Evolutionary conservation across 202 grass and related monocot species (phyloP).

Genomic region (Elaeis oleifera): DNA sequence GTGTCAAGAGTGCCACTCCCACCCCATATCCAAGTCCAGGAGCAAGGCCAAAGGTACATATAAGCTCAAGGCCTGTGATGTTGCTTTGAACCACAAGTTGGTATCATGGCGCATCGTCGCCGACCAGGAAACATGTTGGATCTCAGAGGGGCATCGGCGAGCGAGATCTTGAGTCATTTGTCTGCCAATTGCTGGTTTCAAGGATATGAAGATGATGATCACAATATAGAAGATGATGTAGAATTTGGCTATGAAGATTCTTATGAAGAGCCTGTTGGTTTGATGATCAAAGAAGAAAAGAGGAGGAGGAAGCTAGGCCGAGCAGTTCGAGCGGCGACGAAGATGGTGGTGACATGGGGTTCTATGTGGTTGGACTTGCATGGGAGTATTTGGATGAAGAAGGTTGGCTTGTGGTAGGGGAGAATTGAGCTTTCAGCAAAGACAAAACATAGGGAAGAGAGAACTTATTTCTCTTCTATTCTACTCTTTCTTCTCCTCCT

Average conservation of each 20-base stretch:
- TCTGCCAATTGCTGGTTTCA: slow-evolving; percentile 32
- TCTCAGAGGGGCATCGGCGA: slow-evolving; percentile 47
- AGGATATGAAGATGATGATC: slow-evolving; percentile 1
- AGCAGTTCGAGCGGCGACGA: not conserved
- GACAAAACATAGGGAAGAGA: too few relatives aligned
- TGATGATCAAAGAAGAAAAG: not conserved
- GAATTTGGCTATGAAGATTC: slow-evolving; percentile 1
- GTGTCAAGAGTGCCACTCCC: slow-evolving; percentile 47
- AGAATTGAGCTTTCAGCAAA: slow-evolving; percentile 29
- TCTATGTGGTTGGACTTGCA: slow-evolving; percentile 47
- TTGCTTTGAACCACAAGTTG: slow-evolving; percentile 71
- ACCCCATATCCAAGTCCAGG: slow-evolving; percentile 48
- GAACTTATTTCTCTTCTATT: too few relatives aligned
- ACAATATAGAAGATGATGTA: slow-evolving; percentile 7
- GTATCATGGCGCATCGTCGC: slow-evolving; percentile 57
- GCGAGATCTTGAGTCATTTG: slow-evolving; percentile 37
- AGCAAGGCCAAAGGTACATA: slow-evolving; percentile 61
- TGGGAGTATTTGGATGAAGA: slow-evolving; percentile 59
- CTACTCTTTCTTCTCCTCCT: too few relatives aligned
- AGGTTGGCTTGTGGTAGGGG: slow-evolving; percentile 84
- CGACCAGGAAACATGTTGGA: slow-evolving; percentile 4
- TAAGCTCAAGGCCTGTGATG: slow-evolving; percentile 71
- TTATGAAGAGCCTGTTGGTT: not conserved
- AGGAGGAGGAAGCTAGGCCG: slow-evolving; percentile 3
- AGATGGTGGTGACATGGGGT: slow-evolving; percentile 46